Percentiles rank a stretch among this genome's conserved stretches.
phyloP scores from a whole-genome alignment of 2,329 filamentous ascomycete species.

The Trichoderma koningii region DNA sequence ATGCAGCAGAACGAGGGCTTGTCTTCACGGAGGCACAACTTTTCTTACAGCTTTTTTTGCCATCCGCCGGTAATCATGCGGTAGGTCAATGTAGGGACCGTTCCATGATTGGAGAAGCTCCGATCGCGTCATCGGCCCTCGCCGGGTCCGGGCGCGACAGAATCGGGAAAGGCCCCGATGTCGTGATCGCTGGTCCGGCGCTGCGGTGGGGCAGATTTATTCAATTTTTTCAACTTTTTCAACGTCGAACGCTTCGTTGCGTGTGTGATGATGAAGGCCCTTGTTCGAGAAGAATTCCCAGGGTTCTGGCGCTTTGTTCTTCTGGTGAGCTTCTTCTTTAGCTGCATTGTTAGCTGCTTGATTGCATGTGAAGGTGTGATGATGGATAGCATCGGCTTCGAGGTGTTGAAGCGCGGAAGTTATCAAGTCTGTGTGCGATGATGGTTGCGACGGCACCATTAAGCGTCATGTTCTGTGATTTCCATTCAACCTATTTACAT shows the following conservation, averaged over 20 bases:
- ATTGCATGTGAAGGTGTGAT: slow-evolving; percentile 8
- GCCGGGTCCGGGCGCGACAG: slow-evolving; percentile 21
- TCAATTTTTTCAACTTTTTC: not conserved
- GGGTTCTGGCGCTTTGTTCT: not conserved
- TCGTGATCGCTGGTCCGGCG: slow-evolving; percentile 21
- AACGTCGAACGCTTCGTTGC: not conserved
- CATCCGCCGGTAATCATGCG: too few relatives aligned
- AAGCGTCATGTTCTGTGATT: not conserved
- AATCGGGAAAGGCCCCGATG: slow-evolving; percentile 27
- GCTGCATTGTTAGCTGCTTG: too few relatives aligned
- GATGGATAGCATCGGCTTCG: slow-evolving; percentile 21
- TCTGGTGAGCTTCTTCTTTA: not conserved
- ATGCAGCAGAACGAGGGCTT: too few relatives aligned
- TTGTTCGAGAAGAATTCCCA: slow-evolving; percentile 16
- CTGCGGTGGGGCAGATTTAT: not conserved
- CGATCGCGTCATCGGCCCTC: slow-evolving; percentile 35
- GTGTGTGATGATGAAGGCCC: not conserved
- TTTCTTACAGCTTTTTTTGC: too few relatives aligned
- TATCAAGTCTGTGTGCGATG: not conserved
- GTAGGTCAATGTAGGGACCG: too few relatives aligned
- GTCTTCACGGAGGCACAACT: too few relatives aligned
- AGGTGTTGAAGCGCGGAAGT: not conserved
- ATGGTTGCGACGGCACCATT: slow-evolving; percentile 5
- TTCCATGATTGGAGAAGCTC: slow-evolving; percentile 29
- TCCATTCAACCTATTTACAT: not conserved